These are phyloP conservation scores for Eutrema japonicum DNA, from an alignment of 345 rosid genomes.

Conservation along the genomic window DNA sequence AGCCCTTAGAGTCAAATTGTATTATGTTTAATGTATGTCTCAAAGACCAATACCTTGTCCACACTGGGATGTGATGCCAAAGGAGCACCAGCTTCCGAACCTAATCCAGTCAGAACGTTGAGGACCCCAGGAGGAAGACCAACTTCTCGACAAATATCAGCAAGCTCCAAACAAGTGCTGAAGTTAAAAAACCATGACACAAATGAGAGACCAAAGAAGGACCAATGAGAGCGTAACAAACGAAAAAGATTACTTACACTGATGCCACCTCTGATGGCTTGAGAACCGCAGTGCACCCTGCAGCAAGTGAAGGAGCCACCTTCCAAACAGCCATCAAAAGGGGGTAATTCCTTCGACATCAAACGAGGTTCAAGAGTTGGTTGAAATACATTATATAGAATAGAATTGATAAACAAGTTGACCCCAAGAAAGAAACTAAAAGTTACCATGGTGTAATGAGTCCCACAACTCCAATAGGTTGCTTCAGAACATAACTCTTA, in stretches of 20 bases:
- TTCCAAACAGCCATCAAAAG: conserved; percentile 94
- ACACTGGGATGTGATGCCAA: conserved; percentile 86
- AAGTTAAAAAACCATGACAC: conserved; percentile 27
- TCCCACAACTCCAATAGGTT: conserved; percentile 93
- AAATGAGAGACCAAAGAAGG: conserved; percentile 19
- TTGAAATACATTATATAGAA: background rate
- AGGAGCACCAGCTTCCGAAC: conserved; percentile 94
- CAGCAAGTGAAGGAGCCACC: conserved; percentile 98
- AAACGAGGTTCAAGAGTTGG: conserved; percentile 30
- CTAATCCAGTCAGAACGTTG: conserved; percentile 85
- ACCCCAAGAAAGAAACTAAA: background rate
- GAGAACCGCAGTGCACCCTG: conserved; percentile 88
- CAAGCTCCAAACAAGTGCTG: conserved; percentile 98
- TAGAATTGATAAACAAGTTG: background rate
- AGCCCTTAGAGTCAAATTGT: background rate
- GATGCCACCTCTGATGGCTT: conserved; percentile 92
- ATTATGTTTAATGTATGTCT: conserved; percentile 2
- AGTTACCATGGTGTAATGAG: conserved; percentile 86
- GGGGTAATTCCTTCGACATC: conserved; percentile 86
- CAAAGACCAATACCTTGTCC: conserved; percentile 53
- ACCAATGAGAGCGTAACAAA: conserved; percentile 8
- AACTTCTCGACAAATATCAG: conserved; percentile 78
- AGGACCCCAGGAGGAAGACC: conserved; percentile 97
- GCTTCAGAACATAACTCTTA: conserved; percentile 71
- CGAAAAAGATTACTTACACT: conserved; percentile 50